Evolutionary conservation across 2,329 filamentous ascomycete species (phyloP).

Genomic region (Dendrostoma leiphaemia): DNA sequence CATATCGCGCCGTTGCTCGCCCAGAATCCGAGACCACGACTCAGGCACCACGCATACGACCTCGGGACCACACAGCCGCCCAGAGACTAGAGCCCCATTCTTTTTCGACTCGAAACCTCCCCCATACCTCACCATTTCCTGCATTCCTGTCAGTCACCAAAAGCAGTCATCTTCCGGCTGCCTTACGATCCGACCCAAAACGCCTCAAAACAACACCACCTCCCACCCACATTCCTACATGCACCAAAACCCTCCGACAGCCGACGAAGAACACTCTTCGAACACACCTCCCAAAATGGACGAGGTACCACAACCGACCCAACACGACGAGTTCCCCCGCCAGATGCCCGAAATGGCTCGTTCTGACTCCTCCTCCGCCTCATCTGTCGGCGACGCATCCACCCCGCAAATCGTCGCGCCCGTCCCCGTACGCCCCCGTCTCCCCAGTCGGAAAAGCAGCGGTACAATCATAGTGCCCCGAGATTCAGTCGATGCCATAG

Average conservation of each 20-base stretch:
- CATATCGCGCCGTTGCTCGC: constrained; percentile 13
- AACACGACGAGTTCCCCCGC: constrained; percentile 8
- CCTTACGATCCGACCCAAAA: not conserved
- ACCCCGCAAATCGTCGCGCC: constrained; percentile 47
- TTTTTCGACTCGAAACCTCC: not conserved
- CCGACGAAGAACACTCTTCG: not conserved
- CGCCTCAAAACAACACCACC: not conserved
- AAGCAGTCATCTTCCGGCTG: not conserved
- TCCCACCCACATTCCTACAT: not conserved
- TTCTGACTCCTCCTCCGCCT: constrained; percentile 33
- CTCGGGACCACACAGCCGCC: not conserved
- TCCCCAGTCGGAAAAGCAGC: constrained; percentile 74
- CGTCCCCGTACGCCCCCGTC: constrained; percentile 59
- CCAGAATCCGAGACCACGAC: constrained; percentile 20
- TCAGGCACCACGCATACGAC: constrained; percentile 15
- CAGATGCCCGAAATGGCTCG: constrained; percentile 25
- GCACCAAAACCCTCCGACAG: not conserved
- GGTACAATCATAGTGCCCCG: constrained; percentile 80
- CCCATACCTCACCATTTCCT: not conserved
- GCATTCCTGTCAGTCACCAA: not conserved
- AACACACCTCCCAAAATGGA: constrained; percentile 6
- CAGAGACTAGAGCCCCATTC: not conserved
- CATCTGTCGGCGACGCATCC: constrained; percentile 29
- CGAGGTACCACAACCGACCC: constrained; percentile 9
- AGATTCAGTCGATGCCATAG: constrained; percentile 66